Evolutionary conservation across 305 asterid species (phyloP).

Genomic region (Fraxinus baroniana): DNA sequence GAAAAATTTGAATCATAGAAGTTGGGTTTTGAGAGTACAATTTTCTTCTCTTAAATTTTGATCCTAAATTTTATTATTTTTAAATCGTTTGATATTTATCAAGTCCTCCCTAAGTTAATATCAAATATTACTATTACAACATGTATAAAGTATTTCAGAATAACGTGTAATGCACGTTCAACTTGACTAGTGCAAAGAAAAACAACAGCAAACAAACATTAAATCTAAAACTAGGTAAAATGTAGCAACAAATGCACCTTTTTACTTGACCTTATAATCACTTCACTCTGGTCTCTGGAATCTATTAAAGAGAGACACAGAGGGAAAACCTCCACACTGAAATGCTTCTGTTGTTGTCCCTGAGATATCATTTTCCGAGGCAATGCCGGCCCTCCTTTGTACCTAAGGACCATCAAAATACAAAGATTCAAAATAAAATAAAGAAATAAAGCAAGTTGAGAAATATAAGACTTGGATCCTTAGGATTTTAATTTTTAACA

Average conservation of each 20-base stretch:
- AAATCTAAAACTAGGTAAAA: background rate
- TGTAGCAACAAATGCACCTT: slow-evolving; percentile 47
- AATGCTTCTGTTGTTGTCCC: slow-evolving; percentile 74
- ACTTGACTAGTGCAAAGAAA: background rate
- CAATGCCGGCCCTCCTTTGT: slow-evolving; percentile 86
- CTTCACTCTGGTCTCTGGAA: slow-evolving; percentile 62
- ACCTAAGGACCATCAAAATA: slow-evolving; percentile 44
- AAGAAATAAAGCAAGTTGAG: slow-evolving; percentile 13
- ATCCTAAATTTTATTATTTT: no score
- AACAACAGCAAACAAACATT: background rate
- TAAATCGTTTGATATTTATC: no score
- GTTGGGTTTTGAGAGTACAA: no score
- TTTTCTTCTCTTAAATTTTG: no score
- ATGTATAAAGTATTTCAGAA: no score
- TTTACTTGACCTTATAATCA: slow-evolving; percentile 58
- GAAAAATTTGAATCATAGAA: no score
- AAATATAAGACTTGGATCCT: background rate
- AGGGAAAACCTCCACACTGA: slow-evolving; percentile 80
- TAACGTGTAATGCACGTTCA: no score
- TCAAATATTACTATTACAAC: no score
- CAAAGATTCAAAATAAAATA: slow-evolving; percentile 3
- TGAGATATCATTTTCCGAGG: slow-evolving; percentile 75
- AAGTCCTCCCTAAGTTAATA: no score
- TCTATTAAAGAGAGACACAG: slow-evolving; percentile 67
- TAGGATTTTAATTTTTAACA: background rate